Evolutionary conservation across 1,284 basidiomycete species (phyloP).

Genomic region (Ustilago bromivora): DNA sequence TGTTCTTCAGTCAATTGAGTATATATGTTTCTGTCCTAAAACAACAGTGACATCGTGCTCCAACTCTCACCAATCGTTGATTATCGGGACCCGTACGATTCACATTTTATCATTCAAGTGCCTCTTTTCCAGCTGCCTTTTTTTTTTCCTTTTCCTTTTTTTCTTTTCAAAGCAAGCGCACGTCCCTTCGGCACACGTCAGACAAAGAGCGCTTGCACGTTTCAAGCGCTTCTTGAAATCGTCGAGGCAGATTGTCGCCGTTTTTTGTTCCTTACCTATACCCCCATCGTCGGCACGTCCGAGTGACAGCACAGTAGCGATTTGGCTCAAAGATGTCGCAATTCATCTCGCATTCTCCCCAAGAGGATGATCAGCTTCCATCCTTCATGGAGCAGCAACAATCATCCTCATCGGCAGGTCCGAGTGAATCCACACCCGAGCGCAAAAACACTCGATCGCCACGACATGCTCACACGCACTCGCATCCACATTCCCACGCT

Average conservation of each 20-base stretch:
- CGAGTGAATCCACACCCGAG: conserved; percentile 20
- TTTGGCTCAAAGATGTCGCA: conserved; percentile 33
- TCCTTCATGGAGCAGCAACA: conserved; percentile 36
- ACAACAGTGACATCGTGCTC: too few relatives aligned
- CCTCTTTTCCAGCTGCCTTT: too few relatives aligned
- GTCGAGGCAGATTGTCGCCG: not conserved
- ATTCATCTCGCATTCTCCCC: conserved; percentile 44
- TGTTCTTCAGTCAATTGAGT: too few relatives aligned
- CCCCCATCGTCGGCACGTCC: not conserved
- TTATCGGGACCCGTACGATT: too few relatives aligned
- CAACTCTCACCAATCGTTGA: too few relatives aligned
- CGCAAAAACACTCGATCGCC: conserved; percentile 27
- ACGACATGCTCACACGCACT: conserved; percentile 4
- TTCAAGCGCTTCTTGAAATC: not conserved
- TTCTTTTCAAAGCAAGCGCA: too few relatives aligned
- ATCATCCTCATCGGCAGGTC: conserved; percentile 21
- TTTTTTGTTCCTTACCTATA: too few relatives aligned
- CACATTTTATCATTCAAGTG: too few relatives aligned
- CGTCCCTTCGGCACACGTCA: too few relatives aligned
- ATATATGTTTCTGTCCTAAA: too few relatives aligned
- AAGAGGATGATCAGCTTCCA: conserved; percentile 39
- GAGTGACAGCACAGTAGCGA: not conserved
- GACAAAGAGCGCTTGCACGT: too few relatives aligned
- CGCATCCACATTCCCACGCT: not conserved
- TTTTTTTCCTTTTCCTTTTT: too few relatives aligned